Percentiles rank a stretch among this genome's conserved stretches.
These are phyloP conservation scores for Lactarius deliciosus DNA, from an alignment of 768 basidiomycete genomes.

Conservation along the genomic window DNA sequence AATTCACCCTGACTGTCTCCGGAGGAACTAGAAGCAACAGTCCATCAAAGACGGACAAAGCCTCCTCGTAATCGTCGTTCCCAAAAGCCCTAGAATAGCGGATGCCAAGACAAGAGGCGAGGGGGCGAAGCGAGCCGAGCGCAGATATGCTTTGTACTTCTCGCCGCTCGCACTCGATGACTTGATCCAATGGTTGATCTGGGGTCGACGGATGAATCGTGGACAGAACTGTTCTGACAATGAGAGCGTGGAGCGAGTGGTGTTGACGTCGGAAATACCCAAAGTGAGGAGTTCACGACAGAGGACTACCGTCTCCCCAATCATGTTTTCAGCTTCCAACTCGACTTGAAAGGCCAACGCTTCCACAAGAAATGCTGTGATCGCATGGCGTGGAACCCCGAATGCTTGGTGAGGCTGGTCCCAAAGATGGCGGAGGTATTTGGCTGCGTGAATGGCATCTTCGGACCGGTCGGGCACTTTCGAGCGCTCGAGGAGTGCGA, in stretches of 20 bases:
- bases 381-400: background rate
- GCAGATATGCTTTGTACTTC: background rate
- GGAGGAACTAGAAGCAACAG: background rate
- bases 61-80: background rate
- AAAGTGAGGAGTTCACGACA: background rate
- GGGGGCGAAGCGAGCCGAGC: background rate
- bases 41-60: background rate
- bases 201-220: background rate
- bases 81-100: background rate
- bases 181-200: background rate
- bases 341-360: background rate
- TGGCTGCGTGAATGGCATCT: too few relatives aligned
- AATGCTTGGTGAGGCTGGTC: background rate
- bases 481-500: background rate
- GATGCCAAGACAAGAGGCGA: background rate
- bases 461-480: background rate
- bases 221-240: background rate
- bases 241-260: background rate
- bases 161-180: background rate
- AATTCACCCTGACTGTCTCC: background rate
- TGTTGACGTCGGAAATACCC: background rate
- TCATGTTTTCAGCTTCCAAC: background rate
- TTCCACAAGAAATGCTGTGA: background rate
- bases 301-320: background rate
- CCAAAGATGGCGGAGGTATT: too few relatives aligned